Percentiles rank a stretch among this genome's conserved stretches.
Conservation (phyloP, 1,284 basidiomycete genomes). For the Ustilago shanxiensis region DNA sequence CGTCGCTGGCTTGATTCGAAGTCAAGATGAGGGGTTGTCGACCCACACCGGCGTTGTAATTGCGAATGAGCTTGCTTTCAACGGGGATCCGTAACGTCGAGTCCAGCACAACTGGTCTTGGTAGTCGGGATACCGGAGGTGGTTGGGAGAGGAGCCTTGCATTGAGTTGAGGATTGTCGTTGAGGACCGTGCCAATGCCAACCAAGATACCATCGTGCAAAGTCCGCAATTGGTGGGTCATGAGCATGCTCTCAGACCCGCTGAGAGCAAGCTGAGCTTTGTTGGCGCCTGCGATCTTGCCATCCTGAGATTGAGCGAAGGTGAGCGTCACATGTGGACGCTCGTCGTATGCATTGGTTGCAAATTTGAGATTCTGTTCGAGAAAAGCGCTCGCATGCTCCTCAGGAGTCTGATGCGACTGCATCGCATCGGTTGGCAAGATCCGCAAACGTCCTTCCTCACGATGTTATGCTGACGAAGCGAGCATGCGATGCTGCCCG, state of each 20-base stretch:
- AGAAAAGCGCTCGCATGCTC: constrained; percentile 29
- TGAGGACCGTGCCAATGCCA: constrained; percentile 88
- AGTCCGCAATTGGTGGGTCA: constrained; percentile 86
- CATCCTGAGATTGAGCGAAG: constrained; percentile 94
- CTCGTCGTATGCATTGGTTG: background rate
- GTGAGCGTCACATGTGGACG: constrained; percentile 79
- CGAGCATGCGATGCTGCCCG: background rate
- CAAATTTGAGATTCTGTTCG: constrained; percentile 10
- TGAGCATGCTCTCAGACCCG: constrained; percentile 86
- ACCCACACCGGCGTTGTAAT: constrained; percentile 76
- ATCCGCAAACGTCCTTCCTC: background rate
- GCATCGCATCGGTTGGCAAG: background rate
- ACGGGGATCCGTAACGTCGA: constrained; percentile 78
- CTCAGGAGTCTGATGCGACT: constrained; percentile 9
- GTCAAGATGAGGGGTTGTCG: constrained; percentile 82
- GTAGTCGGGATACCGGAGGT: constrained; percentile 71
- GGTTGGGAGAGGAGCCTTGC: constrained; percentile 64
- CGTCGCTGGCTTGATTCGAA: constrained; percentile 48
- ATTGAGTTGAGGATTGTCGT: constrained; percentile 93
- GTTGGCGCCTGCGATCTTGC: constrained; percentile 84
- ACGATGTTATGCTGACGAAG: background rate
- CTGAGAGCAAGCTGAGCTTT: constrained; percentile 85
- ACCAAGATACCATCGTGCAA: constrained; percentile 93
- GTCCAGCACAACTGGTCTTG: constrained; percentile 88
- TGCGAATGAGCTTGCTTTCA: constrained; percentile 80